Evolutionary conservation across 176 grass and related monocot species (phyloP), one percentile per base, ranked within the genome.

Genomic region (Thalia dealbata): DNA sequence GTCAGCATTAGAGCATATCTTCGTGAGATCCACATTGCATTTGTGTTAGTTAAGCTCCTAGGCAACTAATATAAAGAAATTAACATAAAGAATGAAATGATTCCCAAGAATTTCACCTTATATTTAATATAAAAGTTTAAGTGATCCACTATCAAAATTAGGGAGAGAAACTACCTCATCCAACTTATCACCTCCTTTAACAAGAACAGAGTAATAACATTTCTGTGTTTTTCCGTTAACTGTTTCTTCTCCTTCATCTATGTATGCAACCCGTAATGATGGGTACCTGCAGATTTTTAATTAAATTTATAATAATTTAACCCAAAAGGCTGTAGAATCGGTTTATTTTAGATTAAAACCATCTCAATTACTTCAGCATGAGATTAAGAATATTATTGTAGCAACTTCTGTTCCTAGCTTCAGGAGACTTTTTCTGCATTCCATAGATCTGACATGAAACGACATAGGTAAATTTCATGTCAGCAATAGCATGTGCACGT

Each of bases 401-500:
- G 83, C 85, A 77, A 67, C 18, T 50, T 75, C 77, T 88, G 4
- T 93, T 83, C 73, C 73, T 84, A 46, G 0, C 0, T 45, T 99
- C 83, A 79, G 80, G 82, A 51, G 85, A 88, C 52, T 64, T 78
- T 73, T 93, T 99, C 76, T 92, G 90, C 87, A 88, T 73, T 59
- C 95, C 90, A 81, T 93, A 99, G 63, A 91, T 50, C 71, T 99
- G 95, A 71, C 95, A 99, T 61, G 95, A 93, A 63, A 99, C 87
- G 73, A 99, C 85, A 79, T 93, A 99, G 9, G 90, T 93, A 79
- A 99, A 99, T 83, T 99, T 99, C 77, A 99, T 88, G 80, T 99
- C 90, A 79, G 85, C 81, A 81, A 99, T 79, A 56, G 87, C 90
- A n/a, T 0, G 3, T 46, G 76, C 82, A 81, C 41, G 77, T 28